Evolutionary conservation across 148 eudicot genomes (phyloP), one percentile per base, ranked within the genome.

Genomic region (Cornus controversa): DNA sequence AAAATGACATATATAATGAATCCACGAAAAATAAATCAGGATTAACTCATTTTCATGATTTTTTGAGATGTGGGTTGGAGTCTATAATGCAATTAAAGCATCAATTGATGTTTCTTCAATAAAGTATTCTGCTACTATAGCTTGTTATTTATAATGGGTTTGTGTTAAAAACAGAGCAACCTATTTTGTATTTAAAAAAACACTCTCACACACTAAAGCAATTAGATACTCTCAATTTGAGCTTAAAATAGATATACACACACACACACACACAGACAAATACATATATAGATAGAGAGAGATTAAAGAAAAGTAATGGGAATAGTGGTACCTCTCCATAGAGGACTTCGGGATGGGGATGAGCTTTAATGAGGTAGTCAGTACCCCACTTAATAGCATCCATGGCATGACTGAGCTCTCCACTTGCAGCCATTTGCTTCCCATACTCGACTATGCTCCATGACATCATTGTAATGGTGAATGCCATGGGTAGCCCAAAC

Each of bases 361-460:
- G 99, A 47, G 99, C 98, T 76, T 96, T 96, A 67, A 96, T 90
- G 85, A 96, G 83, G 67, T 96, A 96, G 72, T 96, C 99, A 81
- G 98, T 96, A 9, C 99, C 99, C 99, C 99, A 96, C 70, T 95
- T 91, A 29, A 96, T 80, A 71, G 97, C 99, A 22, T 91, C 97
- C 78, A 96, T 82, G 77, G 97, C 94, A 81, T 93, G 87, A 2
- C 82, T 78, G 73, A 96, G 94, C 74, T 96, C 99, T 0, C 98
- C 99, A 80, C 93, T 85, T 5, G 83, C 62, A 62, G 82, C 85
- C 88, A 96, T 91, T 83, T 96, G 99, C 40, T 78, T 80, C 1
- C 98, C 99, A 76, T 93, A 96, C 72, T 96, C 98, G 34, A 96
- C 82, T 14, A 93, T 86, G 82, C 99, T 90, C 99, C 99, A 96